Evolutionary conservation across 805 yeast genomes (phyloP), one percentile per base, ranked within the genome.

Genomic region (Pichia thaimueangensis): DNA sequence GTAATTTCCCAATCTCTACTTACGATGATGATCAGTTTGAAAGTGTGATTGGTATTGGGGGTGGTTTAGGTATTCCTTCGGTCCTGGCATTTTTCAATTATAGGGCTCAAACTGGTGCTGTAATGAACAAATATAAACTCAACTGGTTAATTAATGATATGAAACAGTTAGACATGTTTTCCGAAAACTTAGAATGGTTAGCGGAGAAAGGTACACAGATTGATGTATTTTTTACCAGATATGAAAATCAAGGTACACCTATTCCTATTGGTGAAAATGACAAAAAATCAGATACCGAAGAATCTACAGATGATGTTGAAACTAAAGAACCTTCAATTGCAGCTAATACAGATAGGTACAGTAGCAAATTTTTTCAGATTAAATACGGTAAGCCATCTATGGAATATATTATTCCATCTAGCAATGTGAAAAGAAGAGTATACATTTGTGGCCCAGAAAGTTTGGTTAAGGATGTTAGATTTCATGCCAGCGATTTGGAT

Each of bases 1-100:
- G 87, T 15, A 30, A 17, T 16, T 35, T 45, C 15, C 45, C 48
- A 15, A 11, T 39, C 30, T 28, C 22, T 4, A 38, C 17, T n/a
- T 20, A 21, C 11, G 28, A 42, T 24, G 44, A 41, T 30, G 21
- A 30, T 13, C 28, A 12, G 12, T 30, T 42, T 27, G 38, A 41
- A 13, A 41, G 41, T 21, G 28, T 47, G 19, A 37, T 52, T 22
- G 47, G 51, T 15, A 37, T 57, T 23, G 56, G 52, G n/a, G 57
- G 56, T 32, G 60, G 60, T 6, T 35, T 51, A 11, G 59, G 57
- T 7, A 28, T 53, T 13, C 40, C 50, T 4, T 48, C 59, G 2
- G 38, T 55, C 5, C 34, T 53, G 16, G 43, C 59, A 21, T 37
- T 45, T 9, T 37, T 52, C 23, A 42, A 40, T 28, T 8, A 39